phyloP scores from a whole-genome alignment of 1,284 basidiomycete genomes.

The Stygiomarasmius scandens region DNA sequence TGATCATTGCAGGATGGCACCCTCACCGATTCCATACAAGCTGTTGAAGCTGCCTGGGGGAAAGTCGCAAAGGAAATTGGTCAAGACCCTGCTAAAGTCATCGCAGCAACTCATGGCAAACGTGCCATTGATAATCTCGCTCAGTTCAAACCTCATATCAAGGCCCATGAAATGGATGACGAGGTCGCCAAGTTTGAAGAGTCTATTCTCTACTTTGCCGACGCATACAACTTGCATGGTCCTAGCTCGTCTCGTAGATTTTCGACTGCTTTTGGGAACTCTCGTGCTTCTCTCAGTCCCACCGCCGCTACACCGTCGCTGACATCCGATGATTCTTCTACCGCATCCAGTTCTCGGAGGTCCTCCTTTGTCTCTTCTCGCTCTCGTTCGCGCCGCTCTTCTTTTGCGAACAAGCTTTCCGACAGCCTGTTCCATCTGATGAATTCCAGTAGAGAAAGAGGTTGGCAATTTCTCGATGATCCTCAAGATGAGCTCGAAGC shows the following conservation, averaged over 20 bases:
- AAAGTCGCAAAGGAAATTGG: constrained; percentile 72
- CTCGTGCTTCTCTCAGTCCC: constrained; percentile 16
- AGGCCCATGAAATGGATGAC: constrained; percentile 63
- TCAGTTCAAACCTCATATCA: constrained; percentile 59
- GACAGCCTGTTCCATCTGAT: constrained; percentile 41
- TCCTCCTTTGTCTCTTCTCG: constrained; percentile 24
- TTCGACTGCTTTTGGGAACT: neutral
- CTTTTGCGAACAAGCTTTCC: constrained; percentile 27
- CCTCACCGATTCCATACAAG: constrained; percentile 73
- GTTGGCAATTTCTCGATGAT: constrained; percentile 10
- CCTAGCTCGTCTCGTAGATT: constrained; percentile 27
- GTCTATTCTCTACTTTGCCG: constrained; percentile 72
- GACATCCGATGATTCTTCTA: constrained; percentile 33
- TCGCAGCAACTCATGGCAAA: constrained; percentile 77
- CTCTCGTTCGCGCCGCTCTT: constrained; percentile 38
- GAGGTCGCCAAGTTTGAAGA: constrained; percentile 72
- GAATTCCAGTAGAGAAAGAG: neutral
- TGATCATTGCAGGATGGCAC: constrained; percentile 59
- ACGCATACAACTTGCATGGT: constrained; percentile 56
- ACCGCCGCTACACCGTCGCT: constrained; percentile 39
- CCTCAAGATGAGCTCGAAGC: constrained; percentile 34
- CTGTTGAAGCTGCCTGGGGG: constrained; percentile 79
- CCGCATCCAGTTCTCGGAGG: constrained; percentile 21
- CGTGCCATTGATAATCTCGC: constrained; percentile 68
- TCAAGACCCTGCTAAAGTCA: constrained; percentile 64